Conservation (phyloP, 768 basidiomycete species). For the Pulveroboletus sp. region DNA sequence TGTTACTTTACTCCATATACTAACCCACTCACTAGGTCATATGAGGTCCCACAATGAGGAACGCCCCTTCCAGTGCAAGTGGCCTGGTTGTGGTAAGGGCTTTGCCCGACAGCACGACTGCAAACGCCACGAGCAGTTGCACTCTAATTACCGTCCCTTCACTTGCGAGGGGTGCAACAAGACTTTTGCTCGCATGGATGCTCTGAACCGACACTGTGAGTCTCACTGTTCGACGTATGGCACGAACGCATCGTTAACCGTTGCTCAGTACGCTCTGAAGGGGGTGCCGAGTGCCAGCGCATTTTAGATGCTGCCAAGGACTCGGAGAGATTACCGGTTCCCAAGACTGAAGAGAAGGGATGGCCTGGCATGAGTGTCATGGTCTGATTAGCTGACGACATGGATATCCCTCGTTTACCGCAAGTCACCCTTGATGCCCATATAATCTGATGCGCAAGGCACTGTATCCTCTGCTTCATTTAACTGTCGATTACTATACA, state of each 20-base stretch:
- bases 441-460: constrained; percentile 25
- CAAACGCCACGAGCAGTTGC: constrained; percentile 92
- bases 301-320: constrained; percentile 34
- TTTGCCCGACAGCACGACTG: constrained; percentile 95
- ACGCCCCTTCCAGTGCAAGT: constrained; percentile 91
- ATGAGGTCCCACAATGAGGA: constrained; percentile 93
- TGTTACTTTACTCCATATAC: constrained; percentile 9
- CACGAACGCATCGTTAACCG: not conserved
- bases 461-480: constrained; percentile 14
- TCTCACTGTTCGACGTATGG: constrained; percentile 16
- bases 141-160: constrained; percentile 89
- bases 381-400: constrained; percentile 21
- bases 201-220: constrained; percentile 88
- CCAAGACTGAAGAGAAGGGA: constrained; percentile 31
- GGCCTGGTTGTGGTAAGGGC: constrained; percentile 92
- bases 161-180: constrained; percentile 90
- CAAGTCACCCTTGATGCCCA: constrained; percentile 15
- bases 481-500: constrained; percentile 23
- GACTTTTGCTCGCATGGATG: constrained; percentile 93
- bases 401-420: constrained; percentile 7
- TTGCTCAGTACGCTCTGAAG: constrained; percentile 67
- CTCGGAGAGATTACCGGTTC: constrained; percentile 15
- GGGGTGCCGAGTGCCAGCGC: constrained; percentile 68
- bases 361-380: constrained; percentile 30
- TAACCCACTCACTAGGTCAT: constrained; percentile 53